These are phyloP conservation scores for Paspalum notatum DNA, from an alignment of 176 grass and related monocot genomes.

Conservation along the genomic window DNA sequence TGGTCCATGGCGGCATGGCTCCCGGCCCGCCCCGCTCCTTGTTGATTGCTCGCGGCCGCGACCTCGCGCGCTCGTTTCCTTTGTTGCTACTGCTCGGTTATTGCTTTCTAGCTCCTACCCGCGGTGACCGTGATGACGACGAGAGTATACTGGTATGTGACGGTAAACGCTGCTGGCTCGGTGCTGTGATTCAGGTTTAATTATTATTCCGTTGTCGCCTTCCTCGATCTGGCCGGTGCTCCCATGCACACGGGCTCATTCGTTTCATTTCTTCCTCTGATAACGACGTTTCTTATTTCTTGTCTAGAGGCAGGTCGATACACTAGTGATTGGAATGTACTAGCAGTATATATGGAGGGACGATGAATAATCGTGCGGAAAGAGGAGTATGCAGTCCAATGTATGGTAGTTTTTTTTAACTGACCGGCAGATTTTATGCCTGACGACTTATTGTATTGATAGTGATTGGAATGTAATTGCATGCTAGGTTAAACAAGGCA, in stretches of 20 bases:
- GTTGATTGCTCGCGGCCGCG: background rate
- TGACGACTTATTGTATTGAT: too few relatives aligned
- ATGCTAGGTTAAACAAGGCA: too few relatives aligned
- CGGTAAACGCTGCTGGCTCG: too few relatives aligned
- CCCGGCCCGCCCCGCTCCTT: too few relatives aligned
- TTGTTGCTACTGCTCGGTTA: background rate
- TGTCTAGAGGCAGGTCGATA: background rate
- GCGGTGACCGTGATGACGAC: too few relatives aligned
- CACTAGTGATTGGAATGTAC: background rate
- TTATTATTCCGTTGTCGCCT: conserved; percentile 1
- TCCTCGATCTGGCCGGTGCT: background rate
- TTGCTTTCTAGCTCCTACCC: background rate
- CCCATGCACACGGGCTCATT: background rate
- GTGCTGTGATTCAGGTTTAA: too few relatives aligned
- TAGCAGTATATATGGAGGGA: background rate
- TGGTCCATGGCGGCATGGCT: too few relatives aligned
- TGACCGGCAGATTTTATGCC: too few relatives aligned
- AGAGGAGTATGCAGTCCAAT: background rate
- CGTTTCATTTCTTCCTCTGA: background rate
- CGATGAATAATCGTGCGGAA: background rate
- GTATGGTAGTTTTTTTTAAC: background rate
- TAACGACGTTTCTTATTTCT: background rate
- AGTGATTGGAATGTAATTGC: too few relatives aligned
- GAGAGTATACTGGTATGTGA: too few relatives aligned
- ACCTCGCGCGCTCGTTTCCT: background rate